Conservation (phyloP, 1,284 basidiomycete genomes). For the Lentinus polychrous region DNA sequence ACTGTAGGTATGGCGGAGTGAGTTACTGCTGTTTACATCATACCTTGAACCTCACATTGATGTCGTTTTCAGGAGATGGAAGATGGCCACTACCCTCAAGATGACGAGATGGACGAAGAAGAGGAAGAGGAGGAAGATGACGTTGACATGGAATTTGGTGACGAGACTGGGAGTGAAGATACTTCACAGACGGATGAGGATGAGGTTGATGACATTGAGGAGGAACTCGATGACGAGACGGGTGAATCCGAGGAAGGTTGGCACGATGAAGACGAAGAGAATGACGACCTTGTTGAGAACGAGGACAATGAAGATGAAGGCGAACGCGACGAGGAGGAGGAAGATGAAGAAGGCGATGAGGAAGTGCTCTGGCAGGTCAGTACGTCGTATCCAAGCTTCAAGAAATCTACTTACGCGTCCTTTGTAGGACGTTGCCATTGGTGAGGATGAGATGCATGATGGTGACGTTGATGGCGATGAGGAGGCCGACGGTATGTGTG, state of each 20-base stretch:
- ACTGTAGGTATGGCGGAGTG: constrained; percentile 69
- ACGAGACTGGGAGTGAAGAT: constrained; percentile 75
- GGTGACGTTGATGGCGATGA: constrained; percentile 40
- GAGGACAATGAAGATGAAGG: constrained; percentile 46
- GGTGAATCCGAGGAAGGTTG: constrained; percentile 60
- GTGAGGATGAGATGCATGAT: constrained; percentile 33
- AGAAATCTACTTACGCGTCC: background rate
- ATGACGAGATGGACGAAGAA: constrained; percentile 78
- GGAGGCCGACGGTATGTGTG: constrained; percentile 30
- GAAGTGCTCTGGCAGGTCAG: constrained; percentile 73
- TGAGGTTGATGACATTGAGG: constrained; percentile 54
- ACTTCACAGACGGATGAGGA: constrained; percentile 66
- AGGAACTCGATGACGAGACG: constrained; percentile 52
- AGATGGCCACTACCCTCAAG: constrained; percentile 58
- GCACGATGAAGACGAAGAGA: constrained; percentile 61
- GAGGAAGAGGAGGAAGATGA: constrained; percentile 77
- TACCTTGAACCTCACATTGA: constrained; percentile 4
- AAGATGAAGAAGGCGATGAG: constrained; percentile 37
- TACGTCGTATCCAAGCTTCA: constrained; percentile 6
- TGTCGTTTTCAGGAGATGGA: constrained; percentile 66
- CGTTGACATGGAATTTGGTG: constrained; percentile 82
- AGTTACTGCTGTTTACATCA: constrained; percentile 22
- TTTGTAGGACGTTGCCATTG: constrained; percentile 44
- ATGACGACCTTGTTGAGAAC: constrained; percentile 50
- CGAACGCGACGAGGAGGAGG: constrained; percentile 36